Percentiles rank a stretch among this genome's conserved stretches.
phyloP scores from a whole-genome alignment of 179 eudicot species.

The Actinidia polygama region DNA sequence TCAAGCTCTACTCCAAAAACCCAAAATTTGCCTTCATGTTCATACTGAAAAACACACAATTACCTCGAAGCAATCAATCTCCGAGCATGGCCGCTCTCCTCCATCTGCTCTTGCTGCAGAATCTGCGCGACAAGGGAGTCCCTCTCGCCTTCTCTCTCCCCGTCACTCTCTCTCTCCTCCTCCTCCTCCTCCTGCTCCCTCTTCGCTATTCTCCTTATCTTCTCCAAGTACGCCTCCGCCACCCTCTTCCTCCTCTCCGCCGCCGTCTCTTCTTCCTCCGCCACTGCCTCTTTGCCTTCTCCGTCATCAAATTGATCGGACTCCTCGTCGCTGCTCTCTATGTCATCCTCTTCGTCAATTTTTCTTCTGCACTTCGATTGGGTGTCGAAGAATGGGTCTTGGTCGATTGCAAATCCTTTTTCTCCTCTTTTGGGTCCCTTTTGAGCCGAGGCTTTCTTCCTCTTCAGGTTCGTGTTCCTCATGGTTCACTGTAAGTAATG shows the following conservation, averaged over 20 bases:
- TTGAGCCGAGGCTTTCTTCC: slow-evolving; percentile 30
- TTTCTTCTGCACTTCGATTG: slow-evolving; percentile 49
- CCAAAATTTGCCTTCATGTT: neutral
- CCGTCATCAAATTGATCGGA: slow-evolving; percentile 22
- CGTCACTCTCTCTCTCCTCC: slow-evolving; percentile 34
- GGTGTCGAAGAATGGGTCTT: slow-evolving; percentile 48
- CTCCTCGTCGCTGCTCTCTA: slow-evolving; percentile 62
- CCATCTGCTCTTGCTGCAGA: slow-evolving; percentile 78
- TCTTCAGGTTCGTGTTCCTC: slow-evolving; percentile 32
- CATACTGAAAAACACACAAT: neutral
- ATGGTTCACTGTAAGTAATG: neutral
- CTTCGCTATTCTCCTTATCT: slow-evolving; percentile 40
- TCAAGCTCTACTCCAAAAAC: no score
- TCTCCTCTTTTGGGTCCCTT: slow-evolving; percentile 26
- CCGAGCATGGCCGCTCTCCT: slow-evolving; percentile 80
- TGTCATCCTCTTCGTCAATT: slow-evolving; percentile 51
- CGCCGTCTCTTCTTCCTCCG: slow-evolving; percentile 60
- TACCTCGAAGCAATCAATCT: slow-evolving; percentile 77
- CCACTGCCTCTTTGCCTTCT: slow-evolving; percentile 31
- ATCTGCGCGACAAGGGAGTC: slow-evolving; percentile 69
- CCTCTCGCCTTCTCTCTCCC: slow-evolving; percentile 48
- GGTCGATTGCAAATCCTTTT: slow-evolving; percentile 27
- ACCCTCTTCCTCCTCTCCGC: slow-evolving; percentile 70
- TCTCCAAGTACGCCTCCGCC: slow-evolving; percentile 49
- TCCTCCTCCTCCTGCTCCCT: slow-evolving; percentile 38